phyloP scores from a whole-genome alignment of 1,284 basidiomycete species.

The Peniophora sp. region DNA sequence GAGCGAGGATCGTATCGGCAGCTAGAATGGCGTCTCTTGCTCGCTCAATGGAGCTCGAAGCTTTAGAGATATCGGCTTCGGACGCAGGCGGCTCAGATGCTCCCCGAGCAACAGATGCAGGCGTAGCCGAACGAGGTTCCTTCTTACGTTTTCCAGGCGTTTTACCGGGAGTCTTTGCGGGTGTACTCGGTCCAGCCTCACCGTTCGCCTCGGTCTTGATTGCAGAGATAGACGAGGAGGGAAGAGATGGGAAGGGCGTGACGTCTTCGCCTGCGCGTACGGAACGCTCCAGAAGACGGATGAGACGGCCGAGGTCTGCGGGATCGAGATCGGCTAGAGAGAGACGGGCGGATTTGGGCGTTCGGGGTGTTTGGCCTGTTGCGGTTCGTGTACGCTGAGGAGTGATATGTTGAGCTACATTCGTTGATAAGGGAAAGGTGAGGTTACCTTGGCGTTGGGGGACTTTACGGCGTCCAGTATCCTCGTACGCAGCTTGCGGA shows the following conservation, averaged over 20 bases:
- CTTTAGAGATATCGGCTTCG: constrained; percentile 41
- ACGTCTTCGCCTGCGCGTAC: constrained; percentile 67
- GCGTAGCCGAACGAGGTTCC: background rate
- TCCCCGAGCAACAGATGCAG: background rate
- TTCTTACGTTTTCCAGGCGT: too few species aligned
- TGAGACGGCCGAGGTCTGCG: constrained; percentile 48
- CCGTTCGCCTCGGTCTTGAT: too few species aligned
- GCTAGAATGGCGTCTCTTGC: constrained; percentile 69
- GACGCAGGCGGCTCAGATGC: constrained; percentile 24
- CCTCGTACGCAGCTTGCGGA: constrained; percentile 64
- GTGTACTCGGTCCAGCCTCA: too few species aligned
- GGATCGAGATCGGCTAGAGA: constrained; percentile 58
- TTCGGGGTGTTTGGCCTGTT: constrained; percentile 30
- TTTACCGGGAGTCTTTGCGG: too few species aligned
- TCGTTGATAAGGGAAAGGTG: too few species aligned
- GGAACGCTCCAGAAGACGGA: constrained; percentile 73
- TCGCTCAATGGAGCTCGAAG: constrained; percentile 43
- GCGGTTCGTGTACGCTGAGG: constrained; percentile 32
- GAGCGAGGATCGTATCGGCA: constrained; percentile 73
- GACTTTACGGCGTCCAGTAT: constrained; percentile 60
- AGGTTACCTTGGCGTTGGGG: constrained; percentile 27
- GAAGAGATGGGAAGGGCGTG: constrained; percentile 51
- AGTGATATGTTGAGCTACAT: too few species aligned
- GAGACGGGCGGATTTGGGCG: constrained; percentile 25
- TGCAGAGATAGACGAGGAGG: too few species aligned